Percentiles rank a stretch among this genome's conserved stretches.
Conservation (phyloP, 768 basidiomycete species). For the Erythrobasidium yunnanense region DNA sequence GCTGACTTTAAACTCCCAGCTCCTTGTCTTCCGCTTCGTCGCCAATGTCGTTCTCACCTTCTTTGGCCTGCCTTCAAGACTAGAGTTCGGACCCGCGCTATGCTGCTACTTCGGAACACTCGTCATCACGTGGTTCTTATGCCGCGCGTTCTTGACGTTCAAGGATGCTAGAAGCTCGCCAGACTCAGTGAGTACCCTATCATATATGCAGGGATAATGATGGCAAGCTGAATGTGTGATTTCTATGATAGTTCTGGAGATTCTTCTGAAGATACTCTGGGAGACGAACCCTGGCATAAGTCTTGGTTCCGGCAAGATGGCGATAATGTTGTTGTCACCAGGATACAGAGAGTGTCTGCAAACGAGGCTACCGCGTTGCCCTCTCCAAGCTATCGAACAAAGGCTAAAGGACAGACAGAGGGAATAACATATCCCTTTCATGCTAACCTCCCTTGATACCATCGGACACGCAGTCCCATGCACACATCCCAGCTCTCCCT, state of each 20-base stretch:
- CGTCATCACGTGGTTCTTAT: slow-evolving; percentile 19
- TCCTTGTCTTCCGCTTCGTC: slow-evolving; percentile 27
- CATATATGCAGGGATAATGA: background rate
- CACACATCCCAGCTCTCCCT: too few relatives aligned
- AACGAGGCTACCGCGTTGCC: too few relatives aligned
- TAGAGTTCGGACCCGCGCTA: slow-evolving; percentile 11
- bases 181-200: slow-evolving; percentile 13
- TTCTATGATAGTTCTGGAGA: too few relatives aligned
- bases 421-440: too few relatives aligned
- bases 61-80: slow-evolving; percentile 20
- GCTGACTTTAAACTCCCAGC: background rate
- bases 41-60: slow-evolving; percentile 10
- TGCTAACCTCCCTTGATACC: too few relatives aligned
- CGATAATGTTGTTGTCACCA: too few relatives aligned
- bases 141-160: slow-evolving; percentile 6
- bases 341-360: too few relatives aligned
- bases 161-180: slow-evolving; percentile 16
- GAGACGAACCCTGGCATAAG: too few relatives aligned
- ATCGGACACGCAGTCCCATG: too few relatives aligned
- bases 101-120: slow-evolving; percentile 19
- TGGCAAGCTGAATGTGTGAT: background rate
- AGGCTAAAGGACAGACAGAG: too few relatives aligned
- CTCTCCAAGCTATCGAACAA: too few relatives aligned
- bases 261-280: too few relatives aligned
- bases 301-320: background rate